These are phyloP conservation scores for Neurospora crassa DNA, from an alignment of 2,329 filamentous ascomycete genomes.

Conservation along the genomic window DNA sequence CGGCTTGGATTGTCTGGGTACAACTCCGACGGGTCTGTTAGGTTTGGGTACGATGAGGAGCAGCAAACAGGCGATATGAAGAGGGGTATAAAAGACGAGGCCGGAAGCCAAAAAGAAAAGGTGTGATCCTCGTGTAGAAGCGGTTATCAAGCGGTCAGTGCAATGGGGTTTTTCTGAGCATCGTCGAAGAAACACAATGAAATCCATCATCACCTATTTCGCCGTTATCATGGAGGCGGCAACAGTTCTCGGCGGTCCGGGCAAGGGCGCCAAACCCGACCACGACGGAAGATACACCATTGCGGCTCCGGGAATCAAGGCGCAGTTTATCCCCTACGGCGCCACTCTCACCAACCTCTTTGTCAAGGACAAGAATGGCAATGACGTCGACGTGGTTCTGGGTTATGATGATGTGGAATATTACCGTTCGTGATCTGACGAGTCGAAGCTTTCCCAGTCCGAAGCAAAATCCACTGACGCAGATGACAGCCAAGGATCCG, in stretches of 20 bases:
- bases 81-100: background rate
- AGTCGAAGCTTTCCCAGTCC: background rate
- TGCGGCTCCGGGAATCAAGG: constrained; percentile 25
- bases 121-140: background rate
- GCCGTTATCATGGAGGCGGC: background rate
- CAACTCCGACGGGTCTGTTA: background rate
- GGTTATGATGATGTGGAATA: constrained; percentile 52
- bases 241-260: background rate
- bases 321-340: constrained; percentile 47
- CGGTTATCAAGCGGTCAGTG: background rate
- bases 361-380: constrained; percentile 51
- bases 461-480: background rate
- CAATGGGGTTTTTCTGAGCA: background rate
- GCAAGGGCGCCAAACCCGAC: constrained; percentile 13
- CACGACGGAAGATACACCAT: constrained; percentile 27
- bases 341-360: constrained; percentile 54
- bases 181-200: background rate
- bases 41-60: background rate
- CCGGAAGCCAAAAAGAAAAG: background rate
- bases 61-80: background rate
- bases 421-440: constrained; percentile 33
- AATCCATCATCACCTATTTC: background rate
- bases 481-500: constrained; percentile 29
- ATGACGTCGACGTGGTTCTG: constrained; percentile 53
- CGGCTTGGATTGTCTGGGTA: background rate